phyloP scores from a whole-genome alignment of 2,329 filamentous ascomycete species.

The Sclerotinia glacialis region DNA sequence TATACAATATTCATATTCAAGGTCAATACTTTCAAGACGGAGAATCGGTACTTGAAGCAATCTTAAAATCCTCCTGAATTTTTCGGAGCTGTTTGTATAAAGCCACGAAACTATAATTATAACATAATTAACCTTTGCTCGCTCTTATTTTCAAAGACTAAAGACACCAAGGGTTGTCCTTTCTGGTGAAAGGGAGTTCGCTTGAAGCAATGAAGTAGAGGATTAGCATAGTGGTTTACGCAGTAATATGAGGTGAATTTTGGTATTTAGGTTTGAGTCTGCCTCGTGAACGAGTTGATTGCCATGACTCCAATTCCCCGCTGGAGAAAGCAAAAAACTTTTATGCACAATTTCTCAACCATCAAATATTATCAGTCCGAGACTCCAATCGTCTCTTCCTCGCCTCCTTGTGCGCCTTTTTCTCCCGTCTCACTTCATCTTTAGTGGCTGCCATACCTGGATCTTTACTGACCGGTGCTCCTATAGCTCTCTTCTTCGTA shows the following conservation, averaged over 20 bases:
- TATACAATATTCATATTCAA: background rate
- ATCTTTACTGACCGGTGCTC: background rate
- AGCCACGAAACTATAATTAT: background rate
- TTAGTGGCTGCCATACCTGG: background rate
- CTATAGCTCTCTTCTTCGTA: background rate
- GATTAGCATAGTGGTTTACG: background rate
- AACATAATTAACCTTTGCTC: background rate
- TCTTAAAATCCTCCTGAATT: background rate
- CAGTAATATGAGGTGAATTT: background rate
- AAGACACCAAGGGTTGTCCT: background rate
- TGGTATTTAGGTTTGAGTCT: background rate
- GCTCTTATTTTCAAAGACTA: background rate
- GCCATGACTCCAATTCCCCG: background rate
- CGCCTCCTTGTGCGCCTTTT: slow-evolving; percentile 13
- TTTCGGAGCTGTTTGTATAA: background rate
- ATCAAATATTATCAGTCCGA: slow-evolving; percentile 14
- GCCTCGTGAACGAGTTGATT: background rate
- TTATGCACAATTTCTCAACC: background rate
- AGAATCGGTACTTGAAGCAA: background rate
- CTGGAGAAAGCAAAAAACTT: background rate
- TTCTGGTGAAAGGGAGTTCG: background rate
- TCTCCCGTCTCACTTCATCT: background rate
- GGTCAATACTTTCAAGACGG: background rate
- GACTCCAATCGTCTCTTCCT: slow-evolving; percentile 8
- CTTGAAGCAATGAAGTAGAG: background rate